Evolutionary conservation across 345 rosid genomes (phyloP).

Genomic region (Iberis pinnata): DNA sequence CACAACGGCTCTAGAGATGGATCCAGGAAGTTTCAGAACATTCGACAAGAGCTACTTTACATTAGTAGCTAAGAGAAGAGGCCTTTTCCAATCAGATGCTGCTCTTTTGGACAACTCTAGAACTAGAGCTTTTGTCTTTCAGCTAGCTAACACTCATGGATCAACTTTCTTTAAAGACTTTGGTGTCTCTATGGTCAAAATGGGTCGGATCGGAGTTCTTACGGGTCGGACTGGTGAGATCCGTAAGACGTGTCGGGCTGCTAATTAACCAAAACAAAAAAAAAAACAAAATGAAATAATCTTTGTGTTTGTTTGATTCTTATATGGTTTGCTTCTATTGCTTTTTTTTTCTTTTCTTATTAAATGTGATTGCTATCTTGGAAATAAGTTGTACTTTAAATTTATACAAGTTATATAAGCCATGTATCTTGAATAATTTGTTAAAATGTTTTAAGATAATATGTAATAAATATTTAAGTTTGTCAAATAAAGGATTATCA

Average conservation of each 20-base stretch:
- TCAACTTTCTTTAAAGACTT: slow-evolving; percentile 41
- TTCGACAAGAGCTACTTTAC: slow-evolving; percentile 49
- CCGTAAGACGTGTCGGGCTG: slow-evolving; percentile 40
- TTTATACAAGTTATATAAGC: too few relatives aligned
- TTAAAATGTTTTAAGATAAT: too few relatives aligned
- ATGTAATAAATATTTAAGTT: too few relatives aligned
- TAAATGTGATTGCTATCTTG: slow-evolving; percentile 12
- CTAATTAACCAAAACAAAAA: slow-evolving; percentile 25
- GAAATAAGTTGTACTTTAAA: slow-evolving; percentile 6
- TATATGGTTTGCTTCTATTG: slow-evolving; percentile 16
- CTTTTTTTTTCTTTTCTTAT: background rate
- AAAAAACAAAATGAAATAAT: background rate
- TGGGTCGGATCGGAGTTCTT: slow-evolving; percentile 46
- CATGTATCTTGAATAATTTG: too few relatives aligned
- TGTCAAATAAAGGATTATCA: background rate
- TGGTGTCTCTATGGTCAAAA: slow-evolving; percentile 47
- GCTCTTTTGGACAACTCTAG: slow-evolving; percentile 39
- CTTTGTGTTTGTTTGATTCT: background rate
- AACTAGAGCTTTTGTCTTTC: slow-evolving; percentile 16
- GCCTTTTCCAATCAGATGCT: slow-evolving; percentile 57
- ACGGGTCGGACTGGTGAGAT: slow-evolving; percentile 42
- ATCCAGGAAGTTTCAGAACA: slow-evolving; percentile 35
- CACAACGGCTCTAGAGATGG: slow-evolving; percentile 44
- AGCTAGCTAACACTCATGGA: slow-evolving; percentile 7
- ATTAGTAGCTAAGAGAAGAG: slow-evolving; percentile 35